Evolutionary conservation across 1,284 basidiomycete genomes (phyloP), one percentile per base, ranked within the genome.

Genomic region (Apiotrichum gamsii): DNA sequence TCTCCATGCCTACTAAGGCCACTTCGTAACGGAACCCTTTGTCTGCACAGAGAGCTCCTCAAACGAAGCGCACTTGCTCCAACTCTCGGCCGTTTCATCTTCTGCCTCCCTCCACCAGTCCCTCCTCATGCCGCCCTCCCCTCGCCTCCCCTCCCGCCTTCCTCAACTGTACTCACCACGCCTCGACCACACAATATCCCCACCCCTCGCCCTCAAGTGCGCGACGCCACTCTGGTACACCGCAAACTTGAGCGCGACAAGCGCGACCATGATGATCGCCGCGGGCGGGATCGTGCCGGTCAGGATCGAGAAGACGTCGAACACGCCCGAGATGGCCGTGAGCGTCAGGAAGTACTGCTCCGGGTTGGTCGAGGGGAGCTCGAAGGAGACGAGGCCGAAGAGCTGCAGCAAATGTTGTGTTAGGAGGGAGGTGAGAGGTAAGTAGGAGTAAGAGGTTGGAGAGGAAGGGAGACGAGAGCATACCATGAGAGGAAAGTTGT

Each of bases 401-500:
- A 70, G 58, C 68, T 70, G 44, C 1, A 9, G 38, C 5, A 4
- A 18, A 19, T 16, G 19, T 28, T 1, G 23, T 13, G 37, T 19
- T 2, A 37, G 29, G 18, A 21, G 21, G 24, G 11, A 15, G 18
- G 25, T 5, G 21, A 23, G 14, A n/a, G 33, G n/a, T 23, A 10
- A 25, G 6, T 16, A 10, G 18, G 6, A 16, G 21, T 20, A 30
- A 34, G 21, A n/a, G n/a, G n/a, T n/a, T n/a, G n/a, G 8, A n/a
- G 8, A 5, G 31, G 18, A 36, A n/a, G 11, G 23, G 20, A 2
- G 8, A 13, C 3, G 8, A 10, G n/a, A 4, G 54, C 66, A 11
- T 21, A 68, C 67, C 54, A 70, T 58, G 11, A 70, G 51, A 4
- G 66, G 56, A 21, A 69, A 63, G 51, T 70, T 69, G 59, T 65